Base-by-base conservation (phyloP, 805 yeast genomes). In the Kregervanrija fluxuum region DNA sequence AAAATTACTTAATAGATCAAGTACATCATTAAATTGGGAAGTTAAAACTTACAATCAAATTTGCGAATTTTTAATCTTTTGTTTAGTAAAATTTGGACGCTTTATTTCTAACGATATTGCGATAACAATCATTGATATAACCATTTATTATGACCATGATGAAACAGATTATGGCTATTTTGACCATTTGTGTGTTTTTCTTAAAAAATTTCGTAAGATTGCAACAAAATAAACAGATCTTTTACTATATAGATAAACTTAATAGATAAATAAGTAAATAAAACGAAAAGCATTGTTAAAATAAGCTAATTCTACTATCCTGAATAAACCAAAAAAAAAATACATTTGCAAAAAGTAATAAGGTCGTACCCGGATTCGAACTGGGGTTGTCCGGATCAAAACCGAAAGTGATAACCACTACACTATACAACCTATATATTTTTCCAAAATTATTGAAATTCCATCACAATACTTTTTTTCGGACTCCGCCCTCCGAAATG, bases 281-380 rank as follows among this genome's bases (percentile, higher is more conserved):
- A 22, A 22, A 22, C 28, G 28, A 22, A 22, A 22, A 22, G 28
- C 6, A 22, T 22, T 22, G 8, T 22, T 22, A 22, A 22, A 22
- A 22, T 5, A 22, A 22, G 8, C 8, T 6, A 22, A 22, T 22
- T 22, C 8, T 6, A 22, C 8, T 6, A 22, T 6, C 2, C 6
- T 22, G 28, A 8, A 6, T 6, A 22, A 22, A 5, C 28, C 22
- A 17, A 17, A 17, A 17, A 17, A 22, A 4, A 22, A 22, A 22
- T 17, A 17, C 22, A 14, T 30, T 37, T 16, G 11, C 15, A 38
- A 35, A 47, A 56, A 56, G 54, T n/a, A 54, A 45, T 49, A 49
- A 79, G 85, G 83, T 78, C 85, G 75, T 76, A 75, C 85, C 85
- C 85, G 85, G 85, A 77, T 77, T 79, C 85, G 85, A 79, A 79